A percentile compares a stretch with the other conserved stretches of the same genome.
Conservation (phyloP, 257 asterid genomes). For the Jasminum sambac region DNA sequence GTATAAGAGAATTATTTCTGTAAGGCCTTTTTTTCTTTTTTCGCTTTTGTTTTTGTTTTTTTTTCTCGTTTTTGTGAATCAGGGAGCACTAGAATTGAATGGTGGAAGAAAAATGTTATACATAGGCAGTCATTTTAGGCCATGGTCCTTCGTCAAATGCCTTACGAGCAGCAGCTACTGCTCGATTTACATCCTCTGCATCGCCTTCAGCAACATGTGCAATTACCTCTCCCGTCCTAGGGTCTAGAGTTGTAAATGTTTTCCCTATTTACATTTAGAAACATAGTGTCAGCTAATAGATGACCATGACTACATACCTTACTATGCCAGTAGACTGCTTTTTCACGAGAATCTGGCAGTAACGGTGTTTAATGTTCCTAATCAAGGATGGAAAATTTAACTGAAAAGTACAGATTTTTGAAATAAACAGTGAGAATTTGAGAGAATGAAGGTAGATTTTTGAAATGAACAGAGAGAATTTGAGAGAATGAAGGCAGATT, state of each 20-base stretch:
- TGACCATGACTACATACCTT: not conserved
- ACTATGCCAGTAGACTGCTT: not conserved
- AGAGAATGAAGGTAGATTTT: too few species aligned
- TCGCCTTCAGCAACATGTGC: slow-evolving; percentile 93
- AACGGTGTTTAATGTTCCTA: too few species aligned
- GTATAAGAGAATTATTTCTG: slow-evolving; percentile 6
- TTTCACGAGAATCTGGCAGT: too few species aligned
- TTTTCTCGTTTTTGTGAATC: not conserved
- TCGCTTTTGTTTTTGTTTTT: too few species aligned
- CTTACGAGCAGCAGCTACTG: slow-evolving; percentile 91
- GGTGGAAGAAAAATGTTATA: slow-evolving; percentile 28
- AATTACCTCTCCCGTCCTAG: slow-evolving; percentile 85
- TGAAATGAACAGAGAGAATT: too few species aligned
- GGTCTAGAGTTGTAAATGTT: slow-evolving; percentile 85
- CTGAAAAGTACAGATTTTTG: too few species aligned
- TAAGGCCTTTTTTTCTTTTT: not conserved
- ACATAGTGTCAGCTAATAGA: not conserved
- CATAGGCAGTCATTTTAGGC: slow-evolving; percentile 94
- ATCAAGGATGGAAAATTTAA: too few species aligned
- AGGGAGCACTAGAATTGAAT: not conserved
- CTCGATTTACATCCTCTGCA: slow-evolving; percentile 76
- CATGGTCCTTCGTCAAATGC: slow-evolving; percentile 98
- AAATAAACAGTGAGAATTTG: too few species aligned
- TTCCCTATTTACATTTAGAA: slow-evolving; percentile 48
- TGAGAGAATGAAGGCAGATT: too few species aligned